Base-by-base conservation (phyloP, 257 asterid species). In the Voacanga thouarsii region DNA sequence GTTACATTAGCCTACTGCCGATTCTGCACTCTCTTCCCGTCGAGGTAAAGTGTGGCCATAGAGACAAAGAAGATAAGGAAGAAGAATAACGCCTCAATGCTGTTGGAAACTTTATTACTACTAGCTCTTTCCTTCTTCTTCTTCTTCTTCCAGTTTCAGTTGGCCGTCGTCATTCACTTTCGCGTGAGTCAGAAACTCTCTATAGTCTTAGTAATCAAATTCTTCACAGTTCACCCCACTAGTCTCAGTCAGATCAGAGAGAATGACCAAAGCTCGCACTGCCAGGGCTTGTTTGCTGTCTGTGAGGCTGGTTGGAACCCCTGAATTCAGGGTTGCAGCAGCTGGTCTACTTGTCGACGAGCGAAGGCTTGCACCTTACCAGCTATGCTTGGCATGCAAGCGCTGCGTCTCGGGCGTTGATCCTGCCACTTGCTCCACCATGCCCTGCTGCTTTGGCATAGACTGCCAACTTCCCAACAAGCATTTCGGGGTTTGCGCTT, bases 401-500 rank as follows among this genome's bases (percentile, higher is more conserved):
- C 39, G 72, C 50, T 67, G 72, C 50, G 50, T 19, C 28, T 67
- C 72, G 28, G 71, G 24, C 5, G 47, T 49, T 66, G 71, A 37
- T 33, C 71, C 71, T 12, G 28, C 28, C 7, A 67, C 50, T 15
- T 67, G 72, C 50, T 7, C 50, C 49, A 67, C 72, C 51, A 67
- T 67, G 72, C 81, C 81, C 12, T 72, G 84, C 72, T 81, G 84
- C 75, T 81, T 81, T 57, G 81, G 77, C 3, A 77, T 81, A 7
- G 72, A 67, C 26, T 67, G 72, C 50, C 72, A 67, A 67, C 72
- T 67, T 39, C 81, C 84, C 37, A 81, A 81, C 74, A 81, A 71
- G 75, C 84, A 81, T 63, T 81, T 61, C 3, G 84, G 81, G 44
- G 81, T 81, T 33, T 77, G 84, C 49, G 81, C 84, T 77, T 77